phyloP scores from a whole-genome alignment of 2,329 filamentous ascomycete genomes.

The Xylariaceae sp. region DNA sequence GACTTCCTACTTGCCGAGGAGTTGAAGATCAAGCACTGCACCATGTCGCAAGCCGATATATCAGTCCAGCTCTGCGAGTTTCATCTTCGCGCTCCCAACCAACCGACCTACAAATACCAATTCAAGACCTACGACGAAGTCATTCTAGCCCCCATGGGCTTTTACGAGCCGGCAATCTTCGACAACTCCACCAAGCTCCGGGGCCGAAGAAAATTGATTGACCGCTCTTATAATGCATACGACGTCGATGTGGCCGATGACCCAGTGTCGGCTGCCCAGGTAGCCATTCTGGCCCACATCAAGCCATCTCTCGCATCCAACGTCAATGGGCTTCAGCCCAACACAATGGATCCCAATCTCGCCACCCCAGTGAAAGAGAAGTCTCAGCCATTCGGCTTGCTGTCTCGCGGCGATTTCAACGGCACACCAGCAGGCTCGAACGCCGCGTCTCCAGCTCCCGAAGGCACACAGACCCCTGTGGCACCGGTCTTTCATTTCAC shows the following conservation, averaged over 20 bases:
- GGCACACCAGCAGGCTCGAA: conserved; percentile 79
- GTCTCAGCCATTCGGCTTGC: conserved; percentile 62
- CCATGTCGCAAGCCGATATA: conserved; percentile 83
- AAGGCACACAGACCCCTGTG: conserved; percentile 63
- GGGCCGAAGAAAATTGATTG: conserved; percentile 73
- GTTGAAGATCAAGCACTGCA: conserved; percentile 88
- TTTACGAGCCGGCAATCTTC: conserved; percentile 83
- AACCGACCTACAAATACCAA: conserved; percentile 85
- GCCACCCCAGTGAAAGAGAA: conserved; percentile 59
- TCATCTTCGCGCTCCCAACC: conserved; percentile 79
- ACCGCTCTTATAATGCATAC: conserved; percentile 88
- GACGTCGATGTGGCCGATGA: conserved; percentile 84
- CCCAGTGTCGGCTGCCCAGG: conserved; percentile 77
- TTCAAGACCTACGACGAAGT: conserved; percentile 98
- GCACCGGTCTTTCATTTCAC: conserved; percentile 54
- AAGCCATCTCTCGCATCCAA: conserved; percentile 52
- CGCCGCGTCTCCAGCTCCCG: conserved; percentile 81
- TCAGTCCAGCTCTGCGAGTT: conserved; percentile 86
- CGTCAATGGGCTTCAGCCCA: conserved; percentile 39
- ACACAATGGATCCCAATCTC: conserved; percentile 40
- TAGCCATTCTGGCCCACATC: conserved; percentile 56
- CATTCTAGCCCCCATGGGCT: conserved; percentile 90
- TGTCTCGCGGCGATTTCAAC: conserved; percentile 64
- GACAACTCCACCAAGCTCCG: conserved; percentile 75
- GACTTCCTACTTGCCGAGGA: conserved; percentile 94